Evolutionary conservation across 192 early-diverging fungal species (phyloP).

Genomic region (Linnemannia exigua): DNA sequence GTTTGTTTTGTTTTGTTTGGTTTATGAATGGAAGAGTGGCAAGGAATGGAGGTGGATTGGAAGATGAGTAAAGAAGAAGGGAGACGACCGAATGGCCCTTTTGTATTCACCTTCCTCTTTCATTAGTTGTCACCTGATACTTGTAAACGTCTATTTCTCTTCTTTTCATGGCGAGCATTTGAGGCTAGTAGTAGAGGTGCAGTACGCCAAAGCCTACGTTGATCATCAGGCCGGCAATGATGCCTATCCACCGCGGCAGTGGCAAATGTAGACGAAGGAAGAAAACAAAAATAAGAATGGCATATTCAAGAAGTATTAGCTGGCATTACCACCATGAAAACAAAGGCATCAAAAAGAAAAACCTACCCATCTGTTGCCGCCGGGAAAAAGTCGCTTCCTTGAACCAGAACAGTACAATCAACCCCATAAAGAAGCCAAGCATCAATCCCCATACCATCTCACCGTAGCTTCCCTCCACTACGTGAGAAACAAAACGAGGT

Average conservation of each 20-base stretch:
- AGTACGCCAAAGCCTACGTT: slow-evolving; percentile 67
- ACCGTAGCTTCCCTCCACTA: slow-evolving; percentile 63
- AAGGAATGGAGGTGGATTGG: not conserved
- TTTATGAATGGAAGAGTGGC: not conserved
- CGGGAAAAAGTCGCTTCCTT: slow-evolving; percentile 65
- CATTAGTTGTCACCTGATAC: slow-evolving; percentile 4
- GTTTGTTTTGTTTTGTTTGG: not conserved
- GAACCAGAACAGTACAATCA: slow-evolving; percentile 68
- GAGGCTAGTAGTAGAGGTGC: slow-evolving; percentile 60
- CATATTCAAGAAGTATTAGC: no score
- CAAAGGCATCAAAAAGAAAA: not conserved
- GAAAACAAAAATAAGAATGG: not conserved
- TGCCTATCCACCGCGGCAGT: slow-evolving; percentile 35
- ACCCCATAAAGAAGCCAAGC: slow-evolving; percentile 69
- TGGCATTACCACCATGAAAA: not conserved
- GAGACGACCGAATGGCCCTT: not conserved
- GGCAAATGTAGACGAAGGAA: not conserved
- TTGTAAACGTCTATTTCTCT: no score
- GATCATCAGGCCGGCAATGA: slow-evolving; percentile 66
- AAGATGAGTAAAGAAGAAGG: not conserved
- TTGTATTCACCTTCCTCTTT: not conserved
- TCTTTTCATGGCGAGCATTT: not conserved
- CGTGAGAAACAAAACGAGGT: slow-evolving; percentile 4
- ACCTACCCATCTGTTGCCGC: slow-evolving; percentile 67
- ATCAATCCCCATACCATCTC: slow-evolving; percentile 71